Percentiles rank a stretch among this genome's conserved stretches.
Conservation (phyloP, 2,329 filamentous ascomycete genomes). For the Podosphaera aphanis region DNA sequence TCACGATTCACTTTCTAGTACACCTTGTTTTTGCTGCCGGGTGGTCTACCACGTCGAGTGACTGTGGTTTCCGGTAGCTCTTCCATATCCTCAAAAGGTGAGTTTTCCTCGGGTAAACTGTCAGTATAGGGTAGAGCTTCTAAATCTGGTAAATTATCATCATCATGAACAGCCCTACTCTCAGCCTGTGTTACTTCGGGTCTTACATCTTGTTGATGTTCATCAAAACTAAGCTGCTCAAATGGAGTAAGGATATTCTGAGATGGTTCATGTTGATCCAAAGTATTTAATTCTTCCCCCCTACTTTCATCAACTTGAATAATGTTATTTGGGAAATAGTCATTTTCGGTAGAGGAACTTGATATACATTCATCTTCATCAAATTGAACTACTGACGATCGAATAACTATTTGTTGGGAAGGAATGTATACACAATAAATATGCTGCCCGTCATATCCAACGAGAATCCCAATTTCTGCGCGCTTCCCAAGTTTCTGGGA, state of each 20-base stretch:
- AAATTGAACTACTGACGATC: not conserved
- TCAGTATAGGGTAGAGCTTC: too few species aligned
- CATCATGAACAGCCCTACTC: not conserved
- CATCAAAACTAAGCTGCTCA: slow-evolving; percentile 1
- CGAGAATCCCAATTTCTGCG: not conserved
- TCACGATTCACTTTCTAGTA: slow-evolving; percentile 1
- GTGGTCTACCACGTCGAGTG: not conserved
- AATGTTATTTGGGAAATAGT: too few species aligned
- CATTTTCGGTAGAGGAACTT: too few species aligned
- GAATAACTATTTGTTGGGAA: not conserved
- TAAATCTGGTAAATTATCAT: not conserved
- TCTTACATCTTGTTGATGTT: slow-evolving; percentile 1
- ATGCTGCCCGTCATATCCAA: not conserved
- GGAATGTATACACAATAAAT: not conserved
- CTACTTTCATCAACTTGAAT: slow-evolving; percentile 1
- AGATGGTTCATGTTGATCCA: not conserved
- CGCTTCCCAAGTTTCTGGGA: not conserved
- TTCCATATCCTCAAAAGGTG: not conserved
- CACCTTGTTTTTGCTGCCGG: not conserved
- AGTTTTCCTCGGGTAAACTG: too few species aligned
- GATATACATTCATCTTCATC: not conserved
- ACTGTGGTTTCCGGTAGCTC: not conserved
- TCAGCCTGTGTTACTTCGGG: not conserved
- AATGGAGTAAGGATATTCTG: not conserved
- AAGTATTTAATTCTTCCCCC: not conserved